Percentiles rank a stretch among this genome's conserved stretches.
phyloP scores from a whole-genome alignment of 2,329 filamentous ascomycete genomes.

The Pestalotiopsis sp. region DNA sequence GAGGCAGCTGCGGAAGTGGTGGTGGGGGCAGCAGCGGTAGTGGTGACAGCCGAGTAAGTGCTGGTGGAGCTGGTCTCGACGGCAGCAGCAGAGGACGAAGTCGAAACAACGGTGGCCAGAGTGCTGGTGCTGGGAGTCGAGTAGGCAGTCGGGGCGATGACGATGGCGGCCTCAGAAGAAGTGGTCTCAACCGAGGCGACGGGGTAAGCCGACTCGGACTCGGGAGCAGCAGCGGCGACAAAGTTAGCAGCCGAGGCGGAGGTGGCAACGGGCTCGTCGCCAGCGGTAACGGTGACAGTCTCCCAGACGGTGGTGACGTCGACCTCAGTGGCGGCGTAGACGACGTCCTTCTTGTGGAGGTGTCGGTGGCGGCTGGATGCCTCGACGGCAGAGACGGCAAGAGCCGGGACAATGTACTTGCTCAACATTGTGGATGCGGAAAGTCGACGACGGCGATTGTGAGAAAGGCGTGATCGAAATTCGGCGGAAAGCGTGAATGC shows the following conservation, averaged over 20 bases:
- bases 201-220: conserved; percentile 15
- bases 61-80: conserved; percentile 13
- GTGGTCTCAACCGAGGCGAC: conserved; percentile 13
- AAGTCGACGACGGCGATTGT: not conserved
- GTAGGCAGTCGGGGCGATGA: conserved; percentile 16
- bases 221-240: conserved; percentile 1
- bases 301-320: conserved; percentile 31
- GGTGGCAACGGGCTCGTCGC: conserved; percentile 20
- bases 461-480: not conserved
- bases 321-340: conserved; percentile 31
- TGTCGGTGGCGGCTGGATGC: conserved; percentile 29
- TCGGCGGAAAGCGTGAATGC: not conserved
- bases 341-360: conserved; percentile 31
- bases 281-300: conserved; percentile 29
- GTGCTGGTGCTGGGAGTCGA: conserved; percentile 25
- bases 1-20: not conserved
- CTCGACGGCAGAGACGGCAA: conserved; percentile 29
- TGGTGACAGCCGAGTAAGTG: not conserved
- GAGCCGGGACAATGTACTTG: conserved; percentile 32
- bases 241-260: not conserved
- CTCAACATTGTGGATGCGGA: conserved; percentile 27
- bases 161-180: conserved; percentile 14
- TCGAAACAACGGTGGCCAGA: conserved; percentile 24
- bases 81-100: conserved; percentile 14
- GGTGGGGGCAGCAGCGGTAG: not conserved